Evolutionary conservation across 768 basidiomycete genomes (phyloP).

Genomic region (Phaffia australis): DNA sequence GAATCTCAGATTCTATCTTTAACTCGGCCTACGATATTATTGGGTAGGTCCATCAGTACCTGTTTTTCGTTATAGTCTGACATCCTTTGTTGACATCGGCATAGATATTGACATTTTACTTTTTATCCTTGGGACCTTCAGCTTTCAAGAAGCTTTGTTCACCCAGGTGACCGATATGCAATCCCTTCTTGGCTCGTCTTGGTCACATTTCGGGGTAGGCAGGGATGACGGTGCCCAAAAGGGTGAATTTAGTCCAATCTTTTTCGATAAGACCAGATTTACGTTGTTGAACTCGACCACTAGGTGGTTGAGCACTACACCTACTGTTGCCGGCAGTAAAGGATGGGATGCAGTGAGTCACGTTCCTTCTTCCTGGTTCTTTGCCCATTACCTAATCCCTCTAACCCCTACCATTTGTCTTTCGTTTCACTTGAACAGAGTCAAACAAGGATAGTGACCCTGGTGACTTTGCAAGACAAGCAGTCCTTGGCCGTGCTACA

Average conservation of each 20-base stretch:
- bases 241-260: conserved; percentile 56
- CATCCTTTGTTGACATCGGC: not conserved
- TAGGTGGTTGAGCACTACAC: conserved; percentile 10
- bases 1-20: conserved; percentile 19
- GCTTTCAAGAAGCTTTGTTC: conserved; percentile 42
- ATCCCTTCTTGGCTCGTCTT: conserved; percentile 48
- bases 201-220: conserved; percentile 54
- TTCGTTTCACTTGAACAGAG: not conserved
- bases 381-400: not conserved
- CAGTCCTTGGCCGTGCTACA: conserved; percentile 1
- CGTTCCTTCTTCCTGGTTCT: not conserved
- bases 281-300: not conserved
- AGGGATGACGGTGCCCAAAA: conserved; percentile 49
- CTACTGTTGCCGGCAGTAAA: conserved; percentile 5
- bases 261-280: conserved; percentile 37
- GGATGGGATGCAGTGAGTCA: conserved; percentile 24
- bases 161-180: conserved; percentile 51
- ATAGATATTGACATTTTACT: not conserved
- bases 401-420: not conserved
- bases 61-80: not conserved
- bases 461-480: conserved; percentile 13
- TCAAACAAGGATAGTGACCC: conserved; percentile 13
- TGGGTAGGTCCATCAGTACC: conserved; percentile 5
- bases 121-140: not conserved
- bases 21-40: conserved; percentile 14